Conservation (phyloP, 306 rosid species). For the Vigna angularis region DNA sequence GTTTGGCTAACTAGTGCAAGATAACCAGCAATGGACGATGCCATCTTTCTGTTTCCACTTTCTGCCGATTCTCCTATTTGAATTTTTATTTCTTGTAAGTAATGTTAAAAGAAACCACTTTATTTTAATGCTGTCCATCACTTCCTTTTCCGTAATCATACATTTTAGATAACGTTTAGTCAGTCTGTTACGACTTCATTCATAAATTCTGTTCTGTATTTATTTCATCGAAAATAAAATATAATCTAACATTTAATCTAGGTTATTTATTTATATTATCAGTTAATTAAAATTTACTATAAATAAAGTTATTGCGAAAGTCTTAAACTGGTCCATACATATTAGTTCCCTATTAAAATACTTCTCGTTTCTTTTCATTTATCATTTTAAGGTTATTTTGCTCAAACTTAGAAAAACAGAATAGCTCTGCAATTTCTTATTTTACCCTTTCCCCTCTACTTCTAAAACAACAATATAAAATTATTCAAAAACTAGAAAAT, state of each 20-base stretch:
- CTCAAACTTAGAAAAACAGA: no score
- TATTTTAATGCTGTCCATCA: neutral
- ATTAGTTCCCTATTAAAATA: neutral
- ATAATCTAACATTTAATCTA: neutral
- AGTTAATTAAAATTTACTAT: neutral
- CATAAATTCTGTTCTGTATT: neutral
- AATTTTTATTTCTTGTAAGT: neutral
- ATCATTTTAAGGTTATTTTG: no score
- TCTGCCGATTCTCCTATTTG: neutral
- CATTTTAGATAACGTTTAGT: neutral
- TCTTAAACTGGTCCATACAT: neutral
- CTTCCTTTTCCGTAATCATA: neutral
- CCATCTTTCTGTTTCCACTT: neutral
- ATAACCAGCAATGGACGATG: constrained; percentile 2
- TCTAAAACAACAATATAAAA: no score
- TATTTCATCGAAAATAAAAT: neutral
- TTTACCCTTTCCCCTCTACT: no score
- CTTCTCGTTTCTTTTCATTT: no score
- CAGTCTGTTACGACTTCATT: neutral
- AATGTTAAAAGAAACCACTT: neutral
- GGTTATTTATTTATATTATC: neutral
- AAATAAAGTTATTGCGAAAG: neutral
- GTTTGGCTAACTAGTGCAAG: neutral
- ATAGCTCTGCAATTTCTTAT: no score
- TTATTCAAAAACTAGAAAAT: no score